phyloP scores from a whole-genome alignment of 345 rosid genomes.

The Brassica carinata region DNA sequence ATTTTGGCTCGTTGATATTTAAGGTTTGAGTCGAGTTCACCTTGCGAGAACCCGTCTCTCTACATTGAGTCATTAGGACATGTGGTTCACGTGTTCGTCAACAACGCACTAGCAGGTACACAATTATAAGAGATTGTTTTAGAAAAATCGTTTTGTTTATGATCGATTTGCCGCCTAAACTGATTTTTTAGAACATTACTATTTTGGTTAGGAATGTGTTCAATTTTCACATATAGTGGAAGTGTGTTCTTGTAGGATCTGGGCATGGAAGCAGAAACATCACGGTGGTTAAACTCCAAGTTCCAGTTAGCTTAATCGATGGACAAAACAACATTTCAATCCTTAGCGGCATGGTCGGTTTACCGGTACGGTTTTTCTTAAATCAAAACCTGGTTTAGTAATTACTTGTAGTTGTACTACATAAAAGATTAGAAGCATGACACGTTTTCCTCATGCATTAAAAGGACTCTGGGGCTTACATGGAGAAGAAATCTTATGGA shows the following conservation, averaged over 20 bases:
- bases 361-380: conserved; percentile 58
- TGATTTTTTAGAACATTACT: neutral
- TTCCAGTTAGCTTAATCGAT: conserved; percentile 40
- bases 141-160: neutral
- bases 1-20: neutral
- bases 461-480: conserved; percentile 81
- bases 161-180: neutral
- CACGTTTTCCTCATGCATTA: neutral
- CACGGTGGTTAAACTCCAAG: conserved; percentile 51
- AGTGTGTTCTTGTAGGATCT: conserved; percentile 41
- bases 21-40: conserved; percentile 50
- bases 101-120: conserved; percentile 44
- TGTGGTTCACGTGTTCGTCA: conserved; percentile 66
- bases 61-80: conserved; percentile 65
- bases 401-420: neutral
- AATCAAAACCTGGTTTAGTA: neutral
- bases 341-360: conserved; percentile 86
- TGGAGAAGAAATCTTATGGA: conserved; percentile 65
- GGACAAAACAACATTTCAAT: conserved; percentile 71
- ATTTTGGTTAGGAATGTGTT: neutral
- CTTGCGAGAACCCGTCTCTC: conserved; percentile 61
- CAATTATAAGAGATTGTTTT: neutral
- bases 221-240: neutral
- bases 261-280: conserved; percentile 67
- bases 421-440: neutral